A percentile compares a stretch with the other conserved stretches of the same genome.
phyloP scores from a whole-genome alignment of 441 rosid species.

The Eutrema salsugineum region DNA sequence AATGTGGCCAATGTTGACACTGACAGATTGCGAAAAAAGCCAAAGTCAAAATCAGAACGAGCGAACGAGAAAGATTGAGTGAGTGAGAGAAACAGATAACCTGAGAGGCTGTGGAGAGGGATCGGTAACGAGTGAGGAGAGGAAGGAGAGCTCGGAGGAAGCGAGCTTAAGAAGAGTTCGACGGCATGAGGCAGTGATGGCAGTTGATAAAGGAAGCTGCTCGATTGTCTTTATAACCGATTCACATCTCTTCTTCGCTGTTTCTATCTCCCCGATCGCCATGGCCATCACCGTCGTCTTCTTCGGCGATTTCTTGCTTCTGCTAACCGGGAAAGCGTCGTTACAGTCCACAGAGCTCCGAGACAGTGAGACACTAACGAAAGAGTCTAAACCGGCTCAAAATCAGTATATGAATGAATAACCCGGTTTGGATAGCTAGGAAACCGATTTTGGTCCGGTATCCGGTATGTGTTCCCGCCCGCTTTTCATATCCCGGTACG shows the following conservation, averaged over 20 bases:
- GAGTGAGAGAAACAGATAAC: conserved; percentile 17
- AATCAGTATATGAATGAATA: not conserved
- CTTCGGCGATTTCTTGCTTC: not conserved
- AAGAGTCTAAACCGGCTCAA: not conserved
- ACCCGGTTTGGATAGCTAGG: not conserved
- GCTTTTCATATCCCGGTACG: too few species aligned
- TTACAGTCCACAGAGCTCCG: not conserved
- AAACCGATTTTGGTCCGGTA: not conserved
- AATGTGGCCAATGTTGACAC: conserved; percentile 78
- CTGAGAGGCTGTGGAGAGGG: conserved; percentile 39
- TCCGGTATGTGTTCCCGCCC: not conserved
- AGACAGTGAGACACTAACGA: not conserved
- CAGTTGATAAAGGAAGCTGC: conserved; percentile 32
- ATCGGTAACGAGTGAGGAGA: conserved; percentile 39
- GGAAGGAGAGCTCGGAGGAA: conserved; percentile 71
- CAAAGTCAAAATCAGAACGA: not conserved
- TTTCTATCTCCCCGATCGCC: conserved; percentile 39
- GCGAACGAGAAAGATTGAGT: not conserved
- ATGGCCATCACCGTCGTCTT: conserved; percentile 2
- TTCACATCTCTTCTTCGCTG: conserved; percentile 54
- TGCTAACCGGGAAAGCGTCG: not conserved
- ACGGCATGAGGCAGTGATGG: conserved; percentile 41
- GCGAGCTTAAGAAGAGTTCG: conserved; percentile 73
- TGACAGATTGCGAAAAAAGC: conserved; percentile 27
- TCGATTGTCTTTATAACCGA: conserved; percentile 39